These are phyloP conservation scores for Omphalotus guepiniiformis DNA, from an alignment of 768 basidiomycete species.

Conservation along the genomic window DNA sequence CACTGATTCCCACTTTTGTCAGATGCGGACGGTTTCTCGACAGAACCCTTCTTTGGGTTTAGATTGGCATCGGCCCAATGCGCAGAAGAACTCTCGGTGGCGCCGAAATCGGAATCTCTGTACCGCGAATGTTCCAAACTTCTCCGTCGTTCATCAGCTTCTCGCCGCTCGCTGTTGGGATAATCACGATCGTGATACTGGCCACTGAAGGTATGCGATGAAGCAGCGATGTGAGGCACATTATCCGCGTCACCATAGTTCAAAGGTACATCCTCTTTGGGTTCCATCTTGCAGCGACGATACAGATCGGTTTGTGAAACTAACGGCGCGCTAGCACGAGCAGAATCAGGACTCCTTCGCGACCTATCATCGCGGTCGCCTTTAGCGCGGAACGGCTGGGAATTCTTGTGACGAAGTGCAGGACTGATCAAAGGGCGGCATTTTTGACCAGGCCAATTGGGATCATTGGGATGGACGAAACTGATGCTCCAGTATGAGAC, in stretches of 20 bases:
- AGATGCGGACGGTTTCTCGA: too few species aligned
- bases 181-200: too few species aligned
- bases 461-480: conserved; percentile 49
- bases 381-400: too few species aligned
- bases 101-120: too few species aligned
- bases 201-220: too few species aligned
- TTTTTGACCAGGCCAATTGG: conserved; percentile 32
- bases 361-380: conserved; percentile 9
- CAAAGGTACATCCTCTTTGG: conserved; percentile 12
- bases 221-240: neutral
- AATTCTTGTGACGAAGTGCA: conserved; percentile 15
- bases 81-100: too few species aligned
- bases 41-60: too few species aligned
- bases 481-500: conserved; percentile 19
- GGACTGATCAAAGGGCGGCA: conserved; percentile 22
- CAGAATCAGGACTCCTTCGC: neutral
- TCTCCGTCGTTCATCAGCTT: neutral
- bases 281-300: conserved; percentile 26
- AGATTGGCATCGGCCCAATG: neutral
- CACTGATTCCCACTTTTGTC: too few species aligned
- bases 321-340: conserved; percentile 28
- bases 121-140: too few species aligned
- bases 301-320: conserved; percentile 43
- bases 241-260: neutral
- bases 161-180: conserved; percentile 15